Conservation (phyloP, 345 rosid genomes). For the Citrus maxima region DNA sequence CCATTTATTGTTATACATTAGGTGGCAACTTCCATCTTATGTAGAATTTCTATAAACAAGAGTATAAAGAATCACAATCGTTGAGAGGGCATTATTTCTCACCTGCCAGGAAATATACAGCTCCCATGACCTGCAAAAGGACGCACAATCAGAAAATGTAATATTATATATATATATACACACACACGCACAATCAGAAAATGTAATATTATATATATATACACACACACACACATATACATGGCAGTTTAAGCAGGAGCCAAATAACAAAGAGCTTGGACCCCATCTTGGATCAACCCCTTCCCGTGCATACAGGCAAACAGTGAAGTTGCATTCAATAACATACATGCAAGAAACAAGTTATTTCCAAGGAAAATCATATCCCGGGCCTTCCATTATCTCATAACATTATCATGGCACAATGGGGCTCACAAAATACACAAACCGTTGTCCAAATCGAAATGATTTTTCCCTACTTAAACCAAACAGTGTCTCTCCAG, state of each 20-base stretch:
- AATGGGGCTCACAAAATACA: constrained; percentile 21
- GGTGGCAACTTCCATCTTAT: not conserved
- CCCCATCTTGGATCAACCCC: not conserved
- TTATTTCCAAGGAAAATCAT: constrained; percentile 15
- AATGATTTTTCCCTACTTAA: constrained; percentile 10
- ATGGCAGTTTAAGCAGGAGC: not conserved
- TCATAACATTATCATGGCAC: constrained; percentile 7
- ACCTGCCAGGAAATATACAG: constrained; percentile 98
- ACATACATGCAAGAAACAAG: constrained; percentile 1
- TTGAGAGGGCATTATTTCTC: constrained; percentile 14
- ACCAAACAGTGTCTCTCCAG: constrained; percentile 20
- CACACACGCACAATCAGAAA: constrained; percentile 18
- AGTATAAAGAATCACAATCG: not conserved
- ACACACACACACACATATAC: no score
- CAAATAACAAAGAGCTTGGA: constrained; percentile 9
- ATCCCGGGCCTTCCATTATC: not conserved
- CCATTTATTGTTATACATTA: not conserved
- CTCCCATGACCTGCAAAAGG: constrained; percentile 77
- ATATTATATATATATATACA: constrained; percentile 9
- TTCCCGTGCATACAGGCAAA: constrained; percentile 2
- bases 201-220: constrained; percentile 7
- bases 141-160: constrained; percentile 12
- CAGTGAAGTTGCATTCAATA: constrained; percentile 16
- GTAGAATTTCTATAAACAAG: not conserved
- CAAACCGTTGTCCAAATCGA: constrained; percentile 8